Conservation (phyloP, 2,329 filamentous ascomycete genomes). For the Colletotrichum cordylinicola region DNA sequence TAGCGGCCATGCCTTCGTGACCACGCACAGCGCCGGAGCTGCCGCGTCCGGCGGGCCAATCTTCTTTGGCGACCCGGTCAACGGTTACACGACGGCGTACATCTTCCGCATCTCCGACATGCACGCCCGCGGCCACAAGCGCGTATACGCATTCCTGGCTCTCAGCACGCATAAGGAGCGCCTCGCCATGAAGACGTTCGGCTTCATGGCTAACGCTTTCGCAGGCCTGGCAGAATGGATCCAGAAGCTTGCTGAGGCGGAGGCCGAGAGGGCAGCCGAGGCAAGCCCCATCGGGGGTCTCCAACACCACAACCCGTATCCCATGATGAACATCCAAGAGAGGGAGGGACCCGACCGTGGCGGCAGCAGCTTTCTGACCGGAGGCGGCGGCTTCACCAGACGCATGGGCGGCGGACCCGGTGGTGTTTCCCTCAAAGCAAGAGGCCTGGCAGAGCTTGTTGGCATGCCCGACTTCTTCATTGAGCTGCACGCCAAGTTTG, state of each 20-base stretch:
- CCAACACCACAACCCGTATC: constrained; percentile 40
- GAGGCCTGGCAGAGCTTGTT: constrained; percentile 69
- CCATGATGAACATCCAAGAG: background rate
- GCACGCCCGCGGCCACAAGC: constrained; percentile 70
- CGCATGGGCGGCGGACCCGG: constrained; percentile 63
- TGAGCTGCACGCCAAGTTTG: constrained; percentile 68
- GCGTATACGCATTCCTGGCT: constrained; percentile 72
- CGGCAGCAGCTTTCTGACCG: constrained; percentile 62
- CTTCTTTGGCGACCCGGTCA: constrained; percentile 70
- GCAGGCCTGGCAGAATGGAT: constrained; percentile 71
- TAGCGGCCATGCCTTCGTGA: constrained; percentile 52
- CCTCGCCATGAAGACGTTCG: constrained; percentile 70
- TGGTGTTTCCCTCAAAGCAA: constrained; percentile 60
- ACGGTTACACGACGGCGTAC: constrained; percentile 73
- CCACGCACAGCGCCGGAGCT: constrained; percentile 57
- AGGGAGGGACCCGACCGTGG: constrained; percentile 36
- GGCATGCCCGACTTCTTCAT: constrained; percentile 73
- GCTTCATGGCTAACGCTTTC: constrained; percentile 66
- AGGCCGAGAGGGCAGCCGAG: constrained; percentile 63
- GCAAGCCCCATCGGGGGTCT: constrained; percentile 43
- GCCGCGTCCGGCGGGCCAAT: constrained; percentile 69
- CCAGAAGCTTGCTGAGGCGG: constrained; percentile 66
- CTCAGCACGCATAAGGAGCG: constrained; percentile 70
- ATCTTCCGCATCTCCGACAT: constrained; percentile 74
- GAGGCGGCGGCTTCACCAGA: constrained; percentile 61